Conservation (phyloP, 306 rosid species). For the Purshia tridentata region DNA sequence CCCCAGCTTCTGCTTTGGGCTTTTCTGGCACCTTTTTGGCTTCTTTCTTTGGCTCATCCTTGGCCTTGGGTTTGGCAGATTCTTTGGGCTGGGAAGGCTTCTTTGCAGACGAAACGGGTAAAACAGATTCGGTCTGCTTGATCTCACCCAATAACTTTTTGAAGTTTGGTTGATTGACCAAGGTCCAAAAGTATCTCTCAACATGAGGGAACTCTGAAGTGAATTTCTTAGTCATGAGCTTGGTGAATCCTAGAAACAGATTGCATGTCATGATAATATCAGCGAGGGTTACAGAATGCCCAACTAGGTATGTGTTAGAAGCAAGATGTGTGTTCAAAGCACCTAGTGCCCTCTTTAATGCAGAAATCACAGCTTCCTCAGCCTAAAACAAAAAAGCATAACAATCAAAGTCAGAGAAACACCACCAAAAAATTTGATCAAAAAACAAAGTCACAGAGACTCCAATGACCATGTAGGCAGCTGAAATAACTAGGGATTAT, state of each 20-base stretch:
- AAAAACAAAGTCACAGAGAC: background rate
- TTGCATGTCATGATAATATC: constrained; percentile 58
- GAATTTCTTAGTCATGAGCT: constrained; percentile 54
- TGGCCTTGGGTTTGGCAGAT: constrained; percentile 54
- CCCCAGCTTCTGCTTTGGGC: constrained; percentile 49
- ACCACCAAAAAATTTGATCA: too few relatives aligned
- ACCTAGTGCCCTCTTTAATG: constrained; percentile 60
- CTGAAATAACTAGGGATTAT: background rate
- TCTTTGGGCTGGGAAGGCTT: constrained; percentile 72
- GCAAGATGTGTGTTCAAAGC: constrained; percentile 78
- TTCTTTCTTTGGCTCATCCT: constrained; percentile 67
- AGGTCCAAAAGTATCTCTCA: constrained; percentile 92
- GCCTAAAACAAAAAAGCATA: constrained; percentile 31
- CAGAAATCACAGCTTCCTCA: constrained; percentile 63
- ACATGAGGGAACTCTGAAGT: constrained; percentile 86
- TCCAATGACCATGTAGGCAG: background rate
- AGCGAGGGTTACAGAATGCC: constrained; percentile 76
- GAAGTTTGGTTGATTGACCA: constrained; percentile 88
- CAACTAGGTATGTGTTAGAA: constrained; percentile 72
- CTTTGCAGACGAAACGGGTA: constrained; percentile 56
- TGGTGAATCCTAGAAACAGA: constrained; percentile 42
- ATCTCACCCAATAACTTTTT: constrained; percentile 66
- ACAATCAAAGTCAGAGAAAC: background rate
- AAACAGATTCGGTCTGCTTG: constrained; percentile 58
- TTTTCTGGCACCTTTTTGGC: constrained; percentile 46